Evolutionary conservation across 192 early-diverging fungal genomes (phyloP), one percentile per base, ranked within the genome.

Genomic region (Coemansia sp.): DNA sequence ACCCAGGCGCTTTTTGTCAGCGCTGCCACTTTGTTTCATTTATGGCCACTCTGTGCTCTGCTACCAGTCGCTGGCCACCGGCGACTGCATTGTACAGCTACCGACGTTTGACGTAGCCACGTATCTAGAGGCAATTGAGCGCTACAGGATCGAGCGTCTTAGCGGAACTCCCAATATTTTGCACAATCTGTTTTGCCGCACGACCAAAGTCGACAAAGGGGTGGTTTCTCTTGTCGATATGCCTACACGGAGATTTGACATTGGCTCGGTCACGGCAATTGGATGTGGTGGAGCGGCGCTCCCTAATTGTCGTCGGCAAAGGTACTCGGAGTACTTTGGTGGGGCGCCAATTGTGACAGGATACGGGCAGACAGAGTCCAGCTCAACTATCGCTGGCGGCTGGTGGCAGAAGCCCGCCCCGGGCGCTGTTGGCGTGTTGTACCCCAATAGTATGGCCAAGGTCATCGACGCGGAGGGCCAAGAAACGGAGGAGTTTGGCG

Each of bases 401-500:
- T 65, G 59, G 6, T 72, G 68, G 66, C 5, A 17, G 9, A 32
- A 34, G 6, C 66, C 65, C 1, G 64, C 41, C 0, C 55, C 66
- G 0, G 78, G 82, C 21, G 74, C 73, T 0, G 62, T 73, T 27
- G 75, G 82, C 17, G 70, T 84, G 3, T 55, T 80, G 29, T 73
- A 68, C 31, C 75, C 82, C 1, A 74, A 74, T 67, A 75, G 34
- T 44, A 36, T 12, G 12, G 78, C 74, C 55, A 76, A 73, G 59
- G 67, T 80, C 0, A 41, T 84, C 1, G 82, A 80, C 38, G 36
- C 15, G 2, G 73, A 91, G 23, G 92, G 90, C 12, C 77, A 88
- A 39, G 92, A 93, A 50, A 77, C 89, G 7, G 32, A 23, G 1
- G 87, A 75, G 7, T 62, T 74, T 29, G 96, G 95, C 19, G 93